Percentiles rank a stretch among this genome's conserved stretches.
phyloP scores from a whole-genome alignment of 208 protist genomes.

The Wallacemonas rigidus region DNA sequence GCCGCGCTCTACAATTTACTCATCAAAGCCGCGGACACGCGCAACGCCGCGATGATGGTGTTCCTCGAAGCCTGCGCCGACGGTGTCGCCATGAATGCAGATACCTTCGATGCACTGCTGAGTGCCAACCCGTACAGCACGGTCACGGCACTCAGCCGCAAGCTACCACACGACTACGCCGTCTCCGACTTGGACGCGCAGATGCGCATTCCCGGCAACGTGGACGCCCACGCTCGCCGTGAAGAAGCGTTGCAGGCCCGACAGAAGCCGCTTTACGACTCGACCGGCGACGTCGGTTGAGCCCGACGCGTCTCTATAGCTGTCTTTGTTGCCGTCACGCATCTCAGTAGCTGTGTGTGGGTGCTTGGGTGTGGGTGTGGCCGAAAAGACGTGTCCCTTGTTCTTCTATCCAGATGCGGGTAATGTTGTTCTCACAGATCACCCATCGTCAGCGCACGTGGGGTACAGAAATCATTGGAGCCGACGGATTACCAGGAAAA shows the following conservation, averaged over 20 bases:
- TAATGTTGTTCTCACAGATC: neutral
- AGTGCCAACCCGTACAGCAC: conserved; percentile 40
- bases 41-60: conserved; percentile 84
- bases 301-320: neutral
- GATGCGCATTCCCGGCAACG: conserved; percentile 74
- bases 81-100: conserved; percentile 57
- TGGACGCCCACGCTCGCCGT: conserved; percentile 80
- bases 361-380: no score
- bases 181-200: conserved; percentile 68
- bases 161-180: conserved; percentile 80
- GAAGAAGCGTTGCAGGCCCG: conserved; percentile 74
- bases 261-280: conserved; percentile 75
- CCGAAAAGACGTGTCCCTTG: no score
- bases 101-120: conserved; percentile 72
- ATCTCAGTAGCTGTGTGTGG: no score
- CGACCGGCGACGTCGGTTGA: conserved; percentile 68
- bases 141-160: conserved; percentile 59
- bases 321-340: no score
- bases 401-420: no score
- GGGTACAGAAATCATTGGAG: no score
- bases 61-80: conserved; percentile 83
- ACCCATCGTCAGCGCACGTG: no score
- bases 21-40: conserved; percentile 67
- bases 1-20: conserved; percentile 68
- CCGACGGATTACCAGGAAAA: no score